These are phyloP conservation scores for Backusella tuberculispora DNA, from an alignment of 192 early-diverging fungal species.

Conservation along the genomic window DNA sequence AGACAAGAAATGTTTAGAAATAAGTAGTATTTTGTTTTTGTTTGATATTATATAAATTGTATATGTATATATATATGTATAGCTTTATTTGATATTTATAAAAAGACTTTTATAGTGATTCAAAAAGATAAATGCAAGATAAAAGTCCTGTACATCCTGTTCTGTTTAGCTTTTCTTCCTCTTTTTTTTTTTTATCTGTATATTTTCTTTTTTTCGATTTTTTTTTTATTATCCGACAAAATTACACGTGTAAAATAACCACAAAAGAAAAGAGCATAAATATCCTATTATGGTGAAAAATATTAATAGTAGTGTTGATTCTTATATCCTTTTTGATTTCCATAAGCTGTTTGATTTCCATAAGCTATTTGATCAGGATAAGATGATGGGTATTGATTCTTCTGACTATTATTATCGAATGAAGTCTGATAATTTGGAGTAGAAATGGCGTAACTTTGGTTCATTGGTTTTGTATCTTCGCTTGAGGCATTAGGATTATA, in stretches of 20 bases:
- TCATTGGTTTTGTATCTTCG: neutral
- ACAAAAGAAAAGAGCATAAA: slow-evolving; percentile 8
- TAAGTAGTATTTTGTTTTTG: neutral
- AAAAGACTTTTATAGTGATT: neutral
- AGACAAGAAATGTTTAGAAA: neutral
- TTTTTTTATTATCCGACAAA: neutral
- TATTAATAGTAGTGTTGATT: neutral
- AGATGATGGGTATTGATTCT: neutral
- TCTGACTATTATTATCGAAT: neutral
- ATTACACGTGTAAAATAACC: neutral
- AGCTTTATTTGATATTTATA: slow-evolving; percentile 13
- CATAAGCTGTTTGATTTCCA: neutral
- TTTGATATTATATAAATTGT: neutral
- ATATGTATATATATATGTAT: neutral
- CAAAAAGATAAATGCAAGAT: neutral
- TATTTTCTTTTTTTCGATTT: too few species aligned
- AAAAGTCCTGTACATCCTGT: neutral
- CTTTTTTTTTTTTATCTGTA: neutral
- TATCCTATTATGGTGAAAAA: neutral
- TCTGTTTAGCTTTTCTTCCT: neutral
- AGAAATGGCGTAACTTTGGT: slow-evolving; percentile 2
- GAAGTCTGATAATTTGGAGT: neutral
- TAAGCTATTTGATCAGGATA: neutral
- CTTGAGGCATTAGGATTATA: neutral
- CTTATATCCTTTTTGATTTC: neutral